Base-by-base conservation (phyloP, 2,329 filamentous ascomycete genomes). In the Colletotrichum australisinense region DNA sequence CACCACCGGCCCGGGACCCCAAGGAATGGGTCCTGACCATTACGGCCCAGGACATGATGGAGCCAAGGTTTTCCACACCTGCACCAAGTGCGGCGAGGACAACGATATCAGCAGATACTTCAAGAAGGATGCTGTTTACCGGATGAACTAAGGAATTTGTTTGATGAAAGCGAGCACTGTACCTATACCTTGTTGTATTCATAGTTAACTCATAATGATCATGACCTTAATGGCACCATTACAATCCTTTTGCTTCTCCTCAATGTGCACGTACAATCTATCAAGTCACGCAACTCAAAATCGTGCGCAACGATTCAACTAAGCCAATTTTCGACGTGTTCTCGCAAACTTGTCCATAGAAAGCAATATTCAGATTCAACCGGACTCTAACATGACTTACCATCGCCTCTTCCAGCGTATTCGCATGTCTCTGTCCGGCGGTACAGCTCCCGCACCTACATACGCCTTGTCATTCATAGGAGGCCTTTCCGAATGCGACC, bases 21-120 rank as follows among this genome's bases (percentile, higher is more conserved):
- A n/a, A 5, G 56, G 49, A 42, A 67, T 68, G 66, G 73, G 74
- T 30, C 67, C 74, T 55, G 73, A 65, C 58, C 74, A 75, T 35
- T 75, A 73, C n/a, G 74, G 74, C 32, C 74, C 74, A 56, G 74
- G 60, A 12, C 74, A 75, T n/a, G 63, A 70, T 4, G 74, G 74
- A 12, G 73, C 74, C 35, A 75, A 75, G 67, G 74, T 75, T 1
- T 67, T 75, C 52, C 74, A 75, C 35, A 75, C 63, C 16, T 75
- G 74, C 64, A 59, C 32, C 0, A 69, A 60, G 49, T 75, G 74
- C 30, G 74, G 74, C 49, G 72, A 56, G 42, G 74, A 75, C 56
- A 75, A 75, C 26, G 74, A 75, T 16, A 76, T 76, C 22, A 76
- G 74, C 69, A 70, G 67, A n/a, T 76, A 76, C 60, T 76, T 76